These are phyloP conservation scores for Plasmodium inui DNA, from an alignment of 169 alveolate genomes.

Conservation along the genomic window DNA sequence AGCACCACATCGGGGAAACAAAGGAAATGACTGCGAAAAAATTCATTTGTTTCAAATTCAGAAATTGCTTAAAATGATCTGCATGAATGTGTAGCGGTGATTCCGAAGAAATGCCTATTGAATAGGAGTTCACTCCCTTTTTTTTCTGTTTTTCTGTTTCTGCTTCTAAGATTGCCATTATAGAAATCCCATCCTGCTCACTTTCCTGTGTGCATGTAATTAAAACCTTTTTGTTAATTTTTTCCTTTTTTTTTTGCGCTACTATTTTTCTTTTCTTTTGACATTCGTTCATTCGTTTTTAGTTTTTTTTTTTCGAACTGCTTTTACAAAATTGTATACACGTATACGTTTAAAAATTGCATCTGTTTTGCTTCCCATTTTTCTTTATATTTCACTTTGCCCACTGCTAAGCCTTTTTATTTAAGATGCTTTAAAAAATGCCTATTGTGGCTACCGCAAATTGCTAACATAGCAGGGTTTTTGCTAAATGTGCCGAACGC, in stretches of 20 bases:
- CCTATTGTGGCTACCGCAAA: neutral
- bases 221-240: neutral
- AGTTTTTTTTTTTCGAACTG: neutral
- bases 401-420: neutral
- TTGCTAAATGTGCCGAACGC: neutral
- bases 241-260: neutral
- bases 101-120: neutral
- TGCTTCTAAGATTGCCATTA: neutral
- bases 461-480: neutral
- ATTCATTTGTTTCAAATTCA: neutral
- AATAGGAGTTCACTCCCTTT: neutral
- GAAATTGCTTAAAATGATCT: neutral
- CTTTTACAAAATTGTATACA: neutral
- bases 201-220: neutral
- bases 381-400: neutral
- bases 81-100: neutral
- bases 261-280: neutral
- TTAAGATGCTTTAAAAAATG: neutral
- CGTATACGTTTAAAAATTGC: neutral
- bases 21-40: neutral
- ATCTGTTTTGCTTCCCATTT: neutral
- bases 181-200: neutral
- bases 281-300: neutral
- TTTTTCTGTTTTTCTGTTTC: neutral
- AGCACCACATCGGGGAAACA: neutral